Base-by-base conservation (phyloP, 768 basidiomycete species). In the Tulasnella sp. region DNA sequence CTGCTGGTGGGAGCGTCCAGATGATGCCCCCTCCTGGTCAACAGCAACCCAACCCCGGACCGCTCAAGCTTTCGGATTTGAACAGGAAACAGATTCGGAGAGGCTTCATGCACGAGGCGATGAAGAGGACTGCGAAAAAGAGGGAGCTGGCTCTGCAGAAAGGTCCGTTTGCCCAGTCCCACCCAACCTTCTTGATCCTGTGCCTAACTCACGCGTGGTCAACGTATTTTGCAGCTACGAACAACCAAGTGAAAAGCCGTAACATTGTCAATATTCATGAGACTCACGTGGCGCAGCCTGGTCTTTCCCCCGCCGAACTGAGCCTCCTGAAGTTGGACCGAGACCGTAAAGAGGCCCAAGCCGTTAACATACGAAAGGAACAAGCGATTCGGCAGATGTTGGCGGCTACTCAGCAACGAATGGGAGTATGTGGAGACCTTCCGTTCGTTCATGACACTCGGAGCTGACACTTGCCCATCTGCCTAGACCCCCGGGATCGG, bases 81-180 rank as follows among this genome's bases (percentile, higher is more conserved):
- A 78, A 40, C 17, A 76, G 68, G 77, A 76, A 74, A 37, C 52
- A 76, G 25, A 78, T 71, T 7, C 58, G 71, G 4, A 75, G 76
- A 7, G 77, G 68, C 17, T 72, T 67, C 29, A n/a, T 74, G 22
- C 39, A 79, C 52, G 80, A 81, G 67, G 80, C 79, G 29, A 71
- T 78, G 29, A 74, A 74, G 64, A 79, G 79, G 38, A 76, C 74
- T 34, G 49, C 74, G n/a, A 79, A 80, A 19, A 58, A 75, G 19
- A 72, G 79, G 4, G 80, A 81, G 1, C 0, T 73, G 40, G 29
- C 71, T 1, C 75, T 78, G 6, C 38, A 71, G 6, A 77, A 79
- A 4, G 68, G 78, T 0, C 76, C 71, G 2, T 68, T 52, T 76
- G 38, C 37, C 69, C 67, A 4, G 19, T 45, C 42, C 42, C 4